Percentiles rank a stretch among this genome's conserved stretches.
Evolutionary conservation across 2,329 filamentous ascomycete genomes (phyloP).

Genomic region (Talaromyces pinophilus): DNA sequence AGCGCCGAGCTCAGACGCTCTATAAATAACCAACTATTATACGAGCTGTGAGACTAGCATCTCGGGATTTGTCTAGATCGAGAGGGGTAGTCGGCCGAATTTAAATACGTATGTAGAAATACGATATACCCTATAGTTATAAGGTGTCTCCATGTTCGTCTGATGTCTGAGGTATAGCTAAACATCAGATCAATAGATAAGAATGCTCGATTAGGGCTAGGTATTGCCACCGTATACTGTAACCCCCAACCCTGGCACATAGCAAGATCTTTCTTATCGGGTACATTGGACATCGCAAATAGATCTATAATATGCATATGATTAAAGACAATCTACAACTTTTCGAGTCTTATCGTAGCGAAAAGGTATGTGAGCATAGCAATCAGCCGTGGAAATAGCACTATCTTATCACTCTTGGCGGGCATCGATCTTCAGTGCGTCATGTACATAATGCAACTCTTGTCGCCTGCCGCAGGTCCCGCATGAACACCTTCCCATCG

Average conservation of each 20-base stretch:
- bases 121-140: neutral
- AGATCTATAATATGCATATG: neutral
- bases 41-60: neutral
- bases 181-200: slow-evolving; percentile 5
- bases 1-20: neutral
- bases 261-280: neutral
- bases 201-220: slow-evolving; percentile 6
- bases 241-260: neutral
- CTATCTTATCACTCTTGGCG: slow-evolving; percentile 23
- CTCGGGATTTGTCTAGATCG: neutral
- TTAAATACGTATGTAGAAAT: neutral
- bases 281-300: neutral
- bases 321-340: neutral
- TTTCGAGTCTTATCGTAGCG: neutral
- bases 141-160: neutral
- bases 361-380: neutral
- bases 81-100: neutral
- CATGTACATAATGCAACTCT: slow-evolving; percentile 15
- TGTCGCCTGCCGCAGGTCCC: slow-evolving; percentile 18
- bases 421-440: slow-evolving; percentile 22
- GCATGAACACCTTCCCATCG: neutral
- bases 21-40: slow-evolving; percentile 9
- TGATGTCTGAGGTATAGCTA: neutral
- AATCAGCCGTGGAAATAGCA: neutral
- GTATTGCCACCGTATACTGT: neutral